phyloP scores from a whole-genome alignment of 768 basidiomycete species.

The Rhodotorula paludigena region DNA sequence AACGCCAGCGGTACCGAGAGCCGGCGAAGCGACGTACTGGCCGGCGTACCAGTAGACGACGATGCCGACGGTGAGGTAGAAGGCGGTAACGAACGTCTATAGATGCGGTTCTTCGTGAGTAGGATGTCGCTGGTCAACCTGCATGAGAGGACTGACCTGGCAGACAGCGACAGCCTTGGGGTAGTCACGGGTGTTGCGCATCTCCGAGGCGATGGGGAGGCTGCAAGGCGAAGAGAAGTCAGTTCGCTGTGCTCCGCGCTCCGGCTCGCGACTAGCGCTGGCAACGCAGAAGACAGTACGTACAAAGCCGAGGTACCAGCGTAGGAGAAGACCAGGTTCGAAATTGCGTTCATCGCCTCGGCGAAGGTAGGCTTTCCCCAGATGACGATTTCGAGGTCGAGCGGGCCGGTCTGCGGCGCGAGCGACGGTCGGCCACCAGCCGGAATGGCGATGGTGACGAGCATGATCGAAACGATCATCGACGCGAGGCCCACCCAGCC shows the following conservation, averaged over 20 bases:
- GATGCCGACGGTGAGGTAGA: constrained; percentile 41
- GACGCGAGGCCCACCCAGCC: constrained; percentile 42
- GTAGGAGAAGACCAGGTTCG: constrained; percentile 44
- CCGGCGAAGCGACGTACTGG: constrained; percentile 43
- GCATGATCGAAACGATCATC: constrained; percentile 38
- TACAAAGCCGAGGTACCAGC: constrained; percentile 20
- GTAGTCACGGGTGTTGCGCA: constrained; percentile 46
- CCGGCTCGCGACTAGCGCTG: rapidly evolving
- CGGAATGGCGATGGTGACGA: constrained; percentile 42
- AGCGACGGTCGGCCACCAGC: constrained; percentile 40
- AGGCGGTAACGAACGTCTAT: background rate
- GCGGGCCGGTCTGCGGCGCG: constrained; percentile 40
- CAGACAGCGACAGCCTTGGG: constrained; percentile 42
- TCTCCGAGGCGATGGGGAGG: constrained; percentile 46
- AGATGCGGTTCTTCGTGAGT: constrained; percentile 45
- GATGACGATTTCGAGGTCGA: constrained; percentile 40
- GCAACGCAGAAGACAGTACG: background rate
- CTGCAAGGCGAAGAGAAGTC: constrained; percentile 1
- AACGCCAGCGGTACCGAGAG: constrained; percentile 44
- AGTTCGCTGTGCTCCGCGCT: no score
- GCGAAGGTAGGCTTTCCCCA: constrained; percentile 31
- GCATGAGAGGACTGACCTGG: constrained; percentile 39
- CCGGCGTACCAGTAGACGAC: constrained; percentile 39
- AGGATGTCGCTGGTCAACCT: constrained; percentile 22
- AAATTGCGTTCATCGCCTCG: constrained; percentile 46